Evolutionary conservation across 108 stramenopile species (phyloP), one percentile per base, ranked within the genome.

Genomic region (Cylindrotheca closterium): DNA sequence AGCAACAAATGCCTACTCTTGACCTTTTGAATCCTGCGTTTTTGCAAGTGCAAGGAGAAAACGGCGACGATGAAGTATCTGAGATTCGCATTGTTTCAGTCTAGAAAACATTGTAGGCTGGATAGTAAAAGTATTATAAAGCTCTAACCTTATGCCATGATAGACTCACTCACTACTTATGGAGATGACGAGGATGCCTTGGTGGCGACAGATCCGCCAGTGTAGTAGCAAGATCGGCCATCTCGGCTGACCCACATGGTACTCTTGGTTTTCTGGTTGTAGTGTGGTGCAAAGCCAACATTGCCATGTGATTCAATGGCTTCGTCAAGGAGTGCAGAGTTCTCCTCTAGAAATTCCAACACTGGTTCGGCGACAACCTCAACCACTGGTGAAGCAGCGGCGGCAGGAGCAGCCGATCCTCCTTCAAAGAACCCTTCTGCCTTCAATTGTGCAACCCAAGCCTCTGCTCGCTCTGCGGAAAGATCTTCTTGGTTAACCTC

Each of bases 401-500:
- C 42, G 54, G 51, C 24, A 15, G 42, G 18, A 5, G 33, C 52
- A 25, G 58, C 21, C 42, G 63, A 51, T 3, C 58, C 67, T 3
- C 75, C 75, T 24, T 68, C 79, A 37, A 94, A 57, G 64, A 95
- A 78, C 1, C 94, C 94, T 73, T 92, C 94, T 18, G 10, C 63
- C 26, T 63, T 79, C 2, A 95, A 65, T 48, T 87, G 87, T 26
- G 78, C 62, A 4, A 95, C 87, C 94, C 94, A 95, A 8, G 78
- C 83, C 24, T 78, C 26, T 23, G 89, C 84, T 30, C 94, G 70
- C 30, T 78, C 82, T 47, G 74, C 80, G 12, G 89, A 80, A 48
- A 89, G 62, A 51, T 95, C 94, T 60, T 92, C 89, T 67, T 91
- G 87, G 65, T 95, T 95, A 18, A 89, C 88, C 50, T 64, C 77